These are phyloP conservation scores for Anthracocystis walkeri DNA, from an alignment of 1,284 basidiomycete genomes.

Conservation along the genomic window DNA sequence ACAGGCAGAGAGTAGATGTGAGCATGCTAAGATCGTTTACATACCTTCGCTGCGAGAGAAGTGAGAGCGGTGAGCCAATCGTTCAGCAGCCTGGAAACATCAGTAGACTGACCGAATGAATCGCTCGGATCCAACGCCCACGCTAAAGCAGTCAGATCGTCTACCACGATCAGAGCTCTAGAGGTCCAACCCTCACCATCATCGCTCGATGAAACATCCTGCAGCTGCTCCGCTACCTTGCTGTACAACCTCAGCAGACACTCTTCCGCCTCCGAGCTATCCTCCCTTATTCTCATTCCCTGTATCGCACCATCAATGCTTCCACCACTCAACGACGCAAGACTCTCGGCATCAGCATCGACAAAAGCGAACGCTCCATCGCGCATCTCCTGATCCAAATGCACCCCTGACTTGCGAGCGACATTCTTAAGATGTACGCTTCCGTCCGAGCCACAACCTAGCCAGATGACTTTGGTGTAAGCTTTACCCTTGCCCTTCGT, in stretches of 20 bases:
- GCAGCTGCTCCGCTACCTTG: slow-evolving; percentile 18
- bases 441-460: slow-evolving; percentile 46
- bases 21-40: not conserved
- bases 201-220: not conserved
- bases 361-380: slow-evolving; percentile 34
- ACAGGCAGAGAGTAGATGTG: not conserved
- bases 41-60: slow-evolving; percentile 32
- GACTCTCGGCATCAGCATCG: slow-evolving; percentile 21
- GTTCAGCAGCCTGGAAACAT: slow-evolving; percentile 17
- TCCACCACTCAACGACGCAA: not conserved
- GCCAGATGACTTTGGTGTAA: slow-evolving; percentile 48
- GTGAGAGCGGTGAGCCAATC: slow-evolving; percentile 38
- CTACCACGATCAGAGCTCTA: slow-evolving; percentile 31
- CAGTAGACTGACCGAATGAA: slow-evolving; percentile 6
- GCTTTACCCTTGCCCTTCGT: slow-evolving; percentile 20
- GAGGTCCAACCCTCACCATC: slow-evolving; percentile 13
- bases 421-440: slow-evolving; percentile 42
- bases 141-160: slow-evolving; percentile 45
- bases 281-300: slow-evolving; percentile 2
- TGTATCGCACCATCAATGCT: not conserved
- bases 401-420: slow-evolving; percentile 43
- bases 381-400: slow-evolving; percentile 34
- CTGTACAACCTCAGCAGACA: slow-evolving; percentile 10
- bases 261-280: not conserved
- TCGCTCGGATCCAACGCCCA: slow-evolving; percentile 37